Conservation (phyloP, 2,329 filamentous ascomycete genomes). For the Beauveria bassiana region DNA sequence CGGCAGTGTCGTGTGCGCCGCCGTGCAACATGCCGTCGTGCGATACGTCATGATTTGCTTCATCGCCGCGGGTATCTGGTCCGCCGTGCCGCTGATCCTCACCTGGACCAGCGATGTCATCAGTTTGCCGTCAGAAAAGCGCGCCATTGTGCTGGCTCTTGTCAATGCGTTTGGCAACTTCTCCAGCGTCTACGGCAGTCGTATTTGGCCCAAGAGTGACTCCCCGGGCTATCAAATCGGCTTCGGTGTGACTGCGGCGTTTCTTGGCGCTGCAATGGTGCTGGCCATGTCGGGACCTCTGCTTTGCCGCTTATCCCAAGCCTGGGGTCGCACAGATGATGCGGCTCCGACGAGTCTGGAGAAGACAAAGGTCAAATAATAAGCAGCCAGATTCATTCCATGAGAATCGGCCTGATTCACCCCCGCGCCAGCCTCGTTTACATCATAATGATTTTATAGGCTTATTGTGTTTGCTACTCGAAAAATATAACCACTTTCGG, state of each 20-base stretch:
- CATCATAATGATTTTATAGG: not conserved
- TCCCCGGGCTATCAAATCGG: slow-evolving; percentile 20
- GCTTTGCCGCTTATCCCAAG: slow-evolving; percentile 12
- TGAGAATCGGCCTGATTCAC: not conserved
- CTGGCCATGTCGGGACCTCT: slow-evolving; percentile 18
- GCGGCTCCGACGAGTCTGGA: not conserved
- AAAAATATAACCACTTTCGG: not conserved
- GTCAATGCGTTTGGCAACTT: slow-evolving; percentile 25
- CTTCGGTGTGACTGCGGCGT: slow-evolving; percentile 22
- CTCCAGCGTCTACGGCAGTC: slow-evolving; percentile 24
- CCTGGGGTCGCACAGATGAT: not conserved
- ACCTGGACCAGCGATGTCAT: slow-evolving; percentile 23
- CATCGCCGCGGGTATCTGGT: slow-evolving; percentile 20
- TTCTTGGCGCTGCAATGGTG: slow-evolving; percentile 19
- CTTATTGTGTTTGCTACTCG: not conserved
- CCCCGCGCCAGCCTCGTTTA: not conserved
- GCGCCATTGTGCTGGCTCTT: slow-evolving; percentile 24
- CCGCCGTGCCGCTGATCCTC: slow-evolving; percentile 20
- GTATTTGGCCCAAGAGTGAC: slow-evolving; percentile 22
- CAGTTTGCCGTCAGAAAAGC: slow-evolving; percentile 22
- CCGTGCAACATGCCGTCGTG: slow-evolving; percentile 17
- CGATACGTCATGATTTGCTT: slow-evolving; percentile 25
- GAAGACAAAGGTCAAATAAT: not conserved
- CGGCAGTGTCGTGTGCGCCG: slow-evolving; percentile 17
- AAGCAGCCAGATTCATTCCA: not conserved